A percentile compares a stretch with the other conserved stretches of the same genome.
Evolutionary conservation across 176 grass and related monocot genomes (phyloP).

Genomic region (Rhynchospora pubera): DNA sequence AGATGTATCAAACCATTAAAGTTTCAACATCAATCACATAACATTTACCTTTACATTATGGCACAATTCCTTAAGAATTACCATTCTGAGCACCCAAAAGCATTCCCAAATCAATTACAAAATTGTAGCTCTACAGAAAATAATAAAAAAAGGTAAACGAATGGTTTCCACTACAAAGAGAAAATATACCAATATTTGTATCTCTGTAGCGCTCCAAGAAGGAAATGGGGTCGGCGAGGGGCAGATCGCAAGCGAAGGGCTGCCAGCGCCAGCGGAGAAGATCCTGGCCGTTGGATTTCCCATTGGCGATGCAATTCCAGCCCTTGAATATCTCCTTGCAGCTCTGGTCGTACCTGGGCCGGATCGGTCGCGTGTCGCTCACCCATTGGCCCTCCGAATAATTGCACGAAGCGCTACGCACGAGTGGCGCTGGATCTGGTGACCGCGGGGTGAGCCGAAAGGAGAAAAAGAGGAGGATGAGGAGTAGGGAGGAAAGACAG

Average conservation of each 20-base stretch:
- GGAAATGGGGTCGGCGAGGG: constrained; percentile 34
- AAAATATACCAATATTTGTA: constrained; percentile 62
- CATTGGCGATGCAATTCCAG: constrained; percentile 75
- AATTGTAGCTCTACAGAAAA: neutral
- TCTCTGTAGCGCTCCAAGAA: constrained; percentile 56
- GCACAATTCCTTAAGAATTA: neutral
- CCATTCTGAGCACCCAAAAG: neutral
- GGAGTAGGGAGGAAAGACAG: neutral
- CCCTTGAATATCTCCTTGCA: constrained; percentile 94
- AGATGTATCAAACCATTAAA: neutral
- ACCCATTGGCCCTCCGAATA: constrained; percentile 67
- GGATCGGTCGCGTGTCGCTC: constrained; percentile 5
- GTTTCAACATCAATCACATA: neutral
- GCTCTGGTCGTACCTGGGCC: constrained; percentile 51
- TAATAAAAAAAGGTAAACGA: too few relatives aligned
- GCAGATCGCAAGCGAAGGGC: constrained; percentile 39
- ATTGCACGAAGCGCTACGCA: constrained; percentile 26
- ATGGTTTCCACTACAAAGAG: neutral
- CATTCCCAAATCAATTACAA: neutral
- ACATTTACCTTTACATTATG: neutral
- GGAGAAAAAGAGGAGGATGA: constrained; percentile 14
- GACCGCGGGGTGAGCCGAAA: neutral
- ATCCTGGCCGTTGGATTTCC: constrained; percentile 47
- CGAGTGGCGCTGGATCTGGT: neutral
- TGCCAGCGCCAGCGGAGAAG: constrained; percentile 64